Evolutionary conservation across 805 yeast species (phyloP), one percentile per base, ranked within the genome.

Genomic region (Blastobotrys muscicola): DNA sequence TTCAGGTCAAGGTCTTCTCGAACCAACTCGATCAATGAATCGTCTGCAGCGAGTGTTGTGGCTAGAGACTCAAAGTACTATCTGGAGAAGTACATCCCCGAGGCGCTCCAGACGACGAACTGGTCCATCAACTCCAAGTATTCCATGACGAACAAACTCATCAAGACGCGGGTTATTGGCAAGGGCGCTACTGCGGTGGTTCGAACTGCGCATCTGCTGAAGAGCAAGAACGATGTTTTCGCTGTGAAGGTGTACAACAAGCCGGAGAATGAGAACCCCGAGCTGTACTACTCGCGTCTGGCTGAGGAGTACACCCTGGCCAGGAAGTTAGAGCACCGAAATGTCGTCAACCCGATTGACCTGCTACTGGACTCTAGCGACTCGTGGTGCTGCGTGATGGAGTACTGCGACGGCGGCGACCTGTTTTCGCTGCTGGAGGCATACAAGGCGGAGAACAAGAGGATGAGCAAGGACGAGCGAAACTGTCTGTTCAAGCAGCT

Each of bases 401-500:
- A 86, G 54, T 86, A 81, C 57, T 85, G 95, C 51, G 72, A 90
- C 5, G 76, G 90, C 48, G 96, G 96, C 45, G 96, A 86, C 59
- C 64, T 86, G 38, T 86, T 84, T 56, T 89, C 60, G 12, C 70
- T 85, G 51, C 79, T 82, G 58, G 94, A 85, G 64, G 85, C 85
- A 20, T 89, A 80, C 53, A 85, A 81, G 58, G 81, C 85, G 55
- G 89, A 82, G 60, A 42, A 46, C 16, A 87, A 89, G n/a, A 82
- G 78, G 64, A 63, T 85, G 49, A 90, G 85, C 55, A 78, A 79
- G 50, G 72, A 79, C 9, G 95, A 87, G 60, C 90, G 95, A 9
- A 94, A 87, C 59, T 87, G 96, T 60, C 82, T 85, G 55, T 85
- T 85, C 66, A 85, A 86, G 59, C 96, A 86, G 60, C 64, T 86